Base-by-base conservation (phyloP, 164 flowering plant genomes). In the Platanus orientalis region DNA sequence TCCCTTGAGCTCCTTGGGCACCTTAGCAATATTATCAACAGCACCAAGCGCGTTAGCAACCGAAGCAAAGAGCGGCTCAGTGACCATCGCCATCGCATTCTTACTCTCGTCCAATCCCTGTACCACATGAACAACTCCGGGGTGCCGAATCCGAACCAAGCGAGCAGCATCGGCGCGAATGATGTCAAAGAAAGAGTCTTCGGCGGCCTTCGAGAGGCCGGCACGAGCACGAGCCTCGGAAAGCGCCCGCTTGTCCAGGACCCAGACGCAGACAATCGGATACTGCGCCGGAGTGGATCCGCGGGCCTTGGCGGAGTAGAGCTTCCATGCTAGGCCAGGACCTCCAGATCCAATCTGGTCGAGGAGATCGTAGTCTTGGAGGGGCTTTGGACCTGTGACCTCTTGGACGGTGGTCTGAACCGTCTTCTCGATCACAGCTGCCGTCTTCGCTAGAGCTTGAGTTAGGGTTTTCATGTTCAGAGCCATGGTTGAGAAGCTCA, bases 291-390 rank as follows among this genome's bases (percentile, higher is more conserved):
- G 73, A 17, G 84, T 58, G 44, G 84, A 68, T 53, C 81, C 85
- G 17, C 81, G 76, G 12, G 96, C 69, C 80, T 71, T 83, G 50
- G 90, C 96, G 5, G 96, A 81, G 80, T 84, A 94, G 34, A 94
- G 81, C 78, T 84, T 86, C 99, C 99, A 94, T 7, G 75, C 90
- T 48, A 89, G 84, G 19, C 85, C 97, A 0, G 95, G 97, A 0
- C 99, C 97, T 4, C 93, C 96, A 13, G 97, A 87, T 49, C 97
- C 97, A 85, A 94, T 83, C 88, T 94, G 99, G 44, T 86, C 87
- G 51, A 86, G 62, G 48, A 94, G 84, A 5, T 89, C 93, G 69
- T 89, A 94, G 74, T 91, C 99, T 63, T 87, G 95, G 9, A 94
- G 74, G 12, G 97, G 75, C 62, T 74, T 89, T 27, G 99, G 99